Conservation (phyloP, 2,329 filamentous ascomycete genomes). For the Xylaria polymorpha region DNA sequence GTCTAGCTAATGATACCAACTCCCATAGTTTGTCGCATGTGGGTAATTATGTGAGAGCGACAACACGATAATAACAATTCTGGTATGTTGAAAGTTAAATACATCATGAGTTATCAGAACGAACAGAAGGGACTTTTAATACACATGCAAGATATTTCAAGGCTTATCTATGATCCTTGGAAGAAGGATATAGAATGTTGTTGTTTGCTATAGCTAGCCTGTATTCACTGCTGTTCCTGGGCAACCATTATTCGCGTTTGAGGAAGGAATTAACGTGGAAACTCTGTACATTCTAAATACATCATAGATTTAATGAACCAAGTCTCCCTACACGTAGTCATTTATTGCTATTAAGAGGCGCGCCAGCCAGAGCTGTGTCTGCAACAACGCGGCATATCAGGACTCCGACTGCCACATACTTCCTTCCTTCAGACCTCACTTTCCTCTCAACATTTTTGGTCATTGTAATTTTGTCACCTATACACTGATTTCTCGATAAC, state of each 20-base stretch:
- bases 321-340: neutral
- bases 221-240: neutral
- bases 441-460: slow-evolving; percentile 2
- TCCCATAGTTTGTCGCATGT: neutral
- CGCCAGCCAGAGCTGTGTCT: neutral
- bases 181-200: neutral
- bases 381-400: neutral
- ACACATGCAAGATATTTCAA: neutral
- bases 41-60: neutral
- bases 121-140: neutral
- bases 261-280: neutral
- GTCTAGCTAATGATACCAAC: neutral
- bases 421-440: slow-evolving; percentile 11
- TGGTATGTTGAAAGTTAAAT: neutral
- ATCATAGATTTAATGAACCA: neutral
- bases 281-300: no score
- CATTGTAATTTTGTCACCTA: neutral
- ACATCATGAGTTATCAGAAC: neutral
- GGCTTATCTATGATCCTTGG: neutral
- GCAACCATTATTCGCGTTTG: neutral
- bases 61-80: neutral
- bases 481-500: neutral
- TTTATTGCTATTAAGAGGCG: neutral
- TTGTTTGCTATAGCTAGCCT: neutral
- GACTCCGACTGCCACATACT: neutral